Conservation (phyloP, 192 early-diverging fungal genomes). For the Pilobolus umbonatus region DNA sequence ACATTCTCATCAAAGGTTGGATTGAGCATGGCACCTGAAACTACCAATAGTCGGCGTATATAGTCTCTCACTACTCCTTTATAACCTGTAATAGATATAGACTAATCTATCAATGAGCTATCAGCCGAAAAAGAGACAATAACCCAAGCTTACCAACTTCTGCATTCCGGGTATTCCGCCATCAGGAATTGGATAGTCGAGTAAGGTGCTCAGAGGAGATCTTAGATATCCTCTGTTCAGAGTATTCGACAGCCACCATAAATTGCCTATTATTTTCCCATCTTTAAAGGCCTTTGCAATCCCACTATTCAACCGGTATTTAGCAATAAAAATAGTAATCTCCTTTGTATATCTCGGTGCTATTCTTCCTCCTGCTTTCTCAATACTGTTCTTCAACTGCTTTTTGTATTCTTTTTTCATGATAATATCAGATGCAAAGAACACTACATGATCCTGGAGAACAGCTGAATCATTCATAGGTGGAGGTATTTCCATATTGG, state of each 20-base stretch:
- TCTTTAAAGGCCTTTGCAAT: slow-evolving; percentile 30
- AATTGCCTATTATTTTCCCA: slow-evolving; percentile 42
- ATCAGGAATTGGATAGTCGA: slow-evolving; percentile 56
- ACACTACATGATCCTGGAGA: neutral
- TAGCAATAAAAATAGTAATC: slow-evolving; percentile 10
- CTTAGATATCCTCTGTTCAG: slow-evolving; percentile 32
- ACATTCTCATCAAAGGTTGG: slow-evolving; percentile 56
- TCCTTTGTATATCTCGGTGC: neutral
- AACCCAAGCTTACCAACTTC: slow-evolving; percentile 22
- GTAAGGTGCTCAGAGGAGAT: slow-evolving; percentile 38
- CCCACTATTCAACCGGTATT: neutral
- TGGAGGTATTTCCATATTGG: neutral
- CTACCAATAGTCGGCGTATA: slow-evolving; percentile 54
- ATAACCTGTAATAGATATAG: slow-evolving; percentile 70
- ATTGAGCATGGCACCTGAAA: slow-evolving; percentile 62
- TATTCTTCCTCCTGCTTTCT: slow-evolving; percentile 11
- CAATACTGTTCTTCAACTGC: neutral
- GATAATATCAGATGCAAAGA: neutral
- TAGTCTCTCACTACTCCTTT: slow-evolving; percentile 58
- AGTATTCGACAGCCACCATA: slow-evolving; percentile 49
- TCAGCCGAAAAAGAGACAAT: neutral
- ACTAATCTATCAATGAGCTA: slow-evolving; percentile 32
- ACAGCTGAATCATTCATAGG: neutral
- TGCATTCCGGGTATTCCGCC: slow-evolving; percentile 43
- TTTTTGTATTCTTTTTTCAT: neutral